Conservation (phyloP, 331 rosid species). For the Acacia pycnantha region DNA sequence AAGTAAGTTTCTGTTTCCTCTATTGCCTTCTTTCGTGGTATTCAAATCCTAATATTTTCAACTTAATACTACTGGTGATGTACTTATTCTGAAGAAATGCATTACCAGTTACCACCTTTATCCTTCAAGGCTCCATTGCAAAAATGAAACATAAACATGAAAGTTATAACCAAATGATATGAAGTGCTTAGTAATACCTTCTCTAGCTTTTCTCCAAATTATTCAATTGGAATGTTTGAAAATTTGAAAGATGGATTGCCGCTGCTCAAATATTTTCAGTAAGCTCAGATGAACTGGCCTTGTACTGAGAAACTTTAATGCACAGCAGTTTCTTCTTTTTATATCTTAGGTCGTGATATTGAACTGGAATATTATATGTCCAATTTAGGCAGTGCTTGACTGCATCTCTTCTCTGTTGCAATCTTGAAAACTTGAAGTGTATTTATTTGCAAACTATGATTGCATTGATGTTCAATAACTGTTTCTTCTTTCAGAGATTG, state of each 20-base stretch:
- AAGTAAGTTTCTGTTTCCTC: conserved; percentile 48
- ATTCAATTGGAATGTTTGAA: background rate
- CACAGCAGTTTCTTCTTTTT: background rate
- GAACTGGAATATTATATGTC: conserved; percentile 2
- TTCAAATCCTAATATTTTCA: background rate
- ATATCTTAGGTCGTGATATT: background rate
- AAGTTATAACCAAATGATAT: background rate
- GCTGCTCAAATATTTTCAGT: background rate
- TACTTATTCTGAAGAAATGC: background rate
- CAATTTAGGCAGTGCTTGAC: background rate
- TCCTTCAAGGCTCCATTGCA: background rate
- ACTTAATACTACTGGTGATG: background rate
- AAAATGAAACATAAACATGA: background rate
- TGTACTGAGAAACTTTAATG: background rate
- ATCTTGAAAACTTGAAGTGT: background rate
- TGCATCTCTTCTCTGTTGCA: conserved; percentile 1
- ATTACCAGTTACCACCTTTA: background rate
- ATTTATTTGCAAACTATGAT: conserved; percentile 4
- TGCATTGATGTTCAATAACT: conserved; percentile 17
- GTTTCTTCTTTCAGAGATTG: conserved; percentile 57
- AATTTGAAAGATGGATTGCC: conserved; percentile 1
- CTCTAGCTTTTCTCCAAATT: background rate
- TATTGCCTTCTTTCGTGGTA: background rate
- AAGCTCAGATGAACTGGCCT: too few species aligned
- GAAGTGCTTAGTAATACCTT: background rate